Conservation (phyloP, 768 basidiomycete species). For the Phaffia australis region DNA sequence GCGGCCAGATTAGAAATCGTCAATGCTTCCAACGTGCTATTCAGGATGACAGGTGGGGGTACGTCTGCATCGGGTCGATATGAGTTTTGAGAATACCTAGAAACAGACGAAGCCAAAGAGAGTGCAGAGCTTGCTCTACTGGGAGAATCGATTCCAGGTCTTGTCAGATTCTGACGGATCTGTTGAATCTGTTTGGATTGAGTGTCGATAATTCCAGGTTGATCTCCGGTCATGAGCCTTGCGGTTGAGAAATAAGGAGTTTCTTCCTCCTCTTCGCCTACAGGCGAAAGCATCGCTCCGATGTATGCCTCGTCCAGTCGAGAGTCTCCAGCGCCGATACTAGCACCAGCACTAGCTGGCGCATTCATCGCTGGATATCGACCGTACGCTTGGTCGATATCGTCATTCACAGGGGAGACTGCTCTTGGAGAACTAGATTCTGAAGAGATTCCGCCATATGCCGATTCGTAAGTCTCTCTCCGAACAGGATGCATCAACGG, state of each 20-base stretch:
- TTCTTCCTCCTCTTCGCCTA: conserved; percentile 15
- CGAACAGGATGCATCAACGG: background rate
- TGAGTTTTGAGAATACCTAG: conserved; percentile 20
- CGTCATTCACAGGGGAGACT: background rate
- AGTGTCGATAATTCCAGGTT: background rate
- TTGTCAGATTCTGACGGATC: background rate
- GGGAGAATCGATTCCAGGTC: background rate
- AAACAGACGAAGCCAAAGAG: conserved; percentile 11
- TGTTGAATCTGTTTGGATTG: background rate
- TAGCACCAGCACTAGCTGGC: background rate
- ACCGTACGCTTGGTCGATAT: background rate
- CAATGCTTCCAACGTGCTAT: background rate
- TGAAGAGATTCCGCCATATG: no score
- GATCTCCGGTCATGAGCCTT: background rate
- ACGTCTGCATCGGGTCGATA: conserved; percentile 15
- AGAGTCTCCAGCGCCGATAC: background rate
- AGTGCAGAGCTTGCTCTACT: conserved; percentile 12
- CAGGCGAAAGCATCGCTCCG: conserved; percentile 8
- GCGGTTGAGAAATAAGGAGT: conserved; percentile 4
- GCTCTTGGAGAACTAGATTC: background rate
- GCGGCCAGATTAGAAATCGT: background rate
- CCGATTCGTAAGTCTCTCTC: background rate
- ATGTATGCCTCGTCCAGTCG: conserved; percentile 19
- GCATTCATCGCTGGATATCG: conserved; percentile 3
- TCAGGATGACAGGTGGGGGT: conserved; percentile 11